Percentiles rank a stretch among this genome's conserved stretches.
These are phyloP conservation scores for Borealophlyctis nickersoniae DNA, from an alignment of 192 early-diverging fungal species.

Conservation along the genomic window DNA sequence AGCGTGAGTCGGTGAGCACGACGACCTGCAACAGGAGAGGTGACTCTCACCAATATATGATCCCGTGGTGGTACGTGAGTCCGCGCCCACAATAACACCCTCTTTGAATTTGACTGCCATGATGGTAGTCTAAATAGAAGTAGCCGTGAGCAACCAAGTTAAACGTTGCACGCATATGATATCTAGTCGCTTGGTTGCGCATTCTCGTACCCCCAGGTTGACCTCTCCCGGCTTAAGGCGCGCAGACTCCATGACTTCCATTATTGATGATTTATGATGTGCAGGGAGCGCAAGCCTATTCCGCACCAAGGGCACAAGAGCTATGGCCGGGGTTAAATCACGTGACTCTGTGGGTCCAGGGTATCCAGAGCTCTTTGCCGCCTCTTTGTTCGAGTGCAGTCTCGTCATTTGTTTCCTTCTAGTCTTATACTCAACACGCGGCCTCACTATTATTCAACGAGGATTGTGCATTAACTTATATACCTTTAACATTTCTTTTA, in stretches of 20 bases:
- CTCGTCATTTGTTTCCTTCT: no score
- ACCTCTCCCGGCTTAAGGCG: conserved; percentile 89
- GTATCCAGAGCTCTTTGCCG: no score
- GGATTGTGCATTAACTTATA: no score
- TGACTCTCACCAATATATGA: conserved; percentile 84
- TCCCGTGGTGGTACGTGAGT: conserved; percentile 94
- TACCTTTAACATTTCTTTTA: no score
- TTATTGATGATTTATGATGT: conserved; percentile 1
- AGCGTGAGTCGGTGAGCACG: no score
- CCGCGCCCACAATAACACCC: conserved; percentile 95
- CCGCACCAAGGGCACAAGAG: no score
- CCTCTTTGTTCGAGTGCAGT: no score
- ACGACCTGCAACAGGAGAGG: background rate
- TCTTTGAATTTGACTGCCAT: conserved; percentile 89
- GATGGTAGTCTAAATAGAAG: conserved; percentile 79
- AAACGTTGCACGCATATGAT: background rate
- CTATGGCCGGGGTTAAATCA: no score
- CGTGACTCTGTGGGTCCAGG: no score
- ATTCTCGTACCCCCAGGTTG: conserved; percentile 79
- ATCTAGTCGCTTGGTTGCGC: background rate
- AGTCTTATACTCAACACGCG: no score
- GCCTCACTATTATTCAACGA: no score
- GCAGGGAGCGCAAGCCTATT: no score
- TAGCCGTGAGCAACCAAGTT: background rate
- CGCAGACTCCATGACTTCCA: background rate